Conservation (phyloP, 1,284 basidiomycete genomes). For the Sphagnurus paluster region DNA sequence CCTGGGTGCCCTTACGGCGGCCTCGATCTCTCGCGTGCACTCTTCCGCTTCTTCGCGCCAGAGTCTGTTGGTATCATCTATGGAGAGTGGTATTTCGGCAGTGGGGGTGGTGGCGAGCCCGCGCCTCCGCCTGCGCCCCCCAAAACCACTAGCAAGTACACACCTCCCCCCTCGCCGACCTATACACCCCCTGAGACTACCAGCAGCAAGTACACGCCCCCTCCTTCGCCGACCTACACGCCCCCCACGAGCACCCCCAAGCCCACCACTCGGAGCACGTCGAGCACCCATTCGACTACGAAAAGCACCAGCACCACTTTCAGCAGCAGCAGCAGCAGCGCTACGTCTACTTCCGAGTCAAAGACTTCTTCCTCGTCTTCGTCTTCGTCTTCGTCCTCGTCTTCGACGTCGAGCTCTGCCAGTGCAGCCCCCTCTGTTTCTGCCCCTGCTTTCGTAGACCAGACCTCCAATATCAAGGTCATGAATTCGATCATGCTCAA, state of each 20-base stretch:
- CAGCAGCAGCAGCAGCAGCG: neutral
- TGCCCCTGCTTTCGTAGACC: neutral
- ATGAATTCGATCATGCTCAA: slow-evolving; percentile 31
- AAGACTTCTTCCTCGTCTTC: too few relatives aligned
- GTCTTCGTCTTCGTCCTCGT: too few relatives aligned
- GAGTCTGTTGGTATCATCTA: slow-evolving; percentile 50
- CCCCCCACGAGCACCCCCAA: neutral
- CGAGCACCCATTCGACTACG: too few relatives aligned
- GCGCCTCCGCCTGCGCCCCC: slow-evolving; percentile 3
- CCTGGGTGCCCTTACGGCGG: slow-evolving; percentile 67
- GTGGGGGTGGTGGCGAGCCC: neutral
- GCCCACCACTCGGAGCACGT: too few relatives aligned
- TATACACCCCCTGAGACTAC: neutral
- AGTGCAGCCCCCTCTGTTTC: slow-evolving; percentile 8
- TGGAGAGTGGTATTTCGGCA: slow-evolving; percentile 54
- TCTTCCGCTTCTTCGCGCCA: slow-evolving; percentile 64
- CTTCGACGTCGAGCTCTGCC: too few relatives aligned
- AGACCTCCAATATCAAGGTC: slow-evolving; percentile 7
- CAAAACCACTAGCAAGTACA: slow-evolving; percentile 17
- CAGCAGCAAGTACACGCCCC: slow-evolving; percentile 10
- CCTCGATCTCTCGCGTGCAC: slow-evolving; percentile 73
- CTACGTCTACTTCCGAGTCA: slow-evolving; percentile 8
- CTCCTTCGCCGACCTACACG: slow-evolving; percentile 8
- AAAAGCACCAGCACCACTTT: neutral
- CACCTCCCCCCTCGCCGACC: slow-evolving; percentile 10